Evolutionary conservation across 202 grass and related monocot genomes (phyloP).

Genomic region (Dendrocalamus latiflorus): DNA sequence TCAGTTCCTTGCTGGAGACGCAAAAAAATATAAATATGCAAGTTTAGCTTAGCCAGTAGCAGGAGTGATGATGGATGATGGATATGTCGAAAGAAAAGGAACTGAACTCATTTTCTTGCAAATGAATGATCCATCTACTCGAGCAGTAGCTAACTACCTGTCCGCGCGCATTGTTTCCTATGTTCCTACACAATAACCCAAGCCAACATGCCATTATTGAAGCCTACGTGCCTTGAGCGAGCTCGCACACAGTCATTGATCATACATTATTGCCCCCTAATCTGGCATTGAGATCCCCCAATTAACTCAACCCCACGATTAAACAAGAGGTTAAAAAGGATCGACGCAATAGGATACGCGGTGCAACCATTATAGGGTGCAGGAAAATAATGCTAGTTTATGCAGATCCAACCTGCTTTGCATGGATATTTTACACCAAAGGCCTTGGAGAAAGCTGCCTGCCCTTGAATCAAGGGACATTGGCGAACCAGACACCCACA

Average conservation of each 20-base stretch:
- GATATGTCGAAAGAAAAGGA: too few relatives aligned
- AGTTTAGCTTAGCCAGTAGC: too few relatives aligned
- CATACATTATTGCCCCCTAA: conserved; percentile 8
- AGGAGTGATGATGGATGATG: too few relatives aligned
- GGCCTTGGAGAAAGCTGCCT: conserved; percentile 37
- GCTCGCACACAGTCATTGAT: background rate
- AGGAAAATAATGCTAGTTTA: conserved; percentile 50
- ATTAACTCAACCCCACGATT: conserved; percentile 14
- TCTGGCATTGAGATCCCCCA: conserved; percentile 68
- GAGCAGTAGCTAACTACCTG: too few relatives aligned
- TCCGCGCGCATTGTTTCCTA: conserved; percentile 16
- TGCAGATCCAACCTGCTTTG: conserved; percentile 39
- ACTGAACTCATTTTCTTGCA: too few relatives aligned
- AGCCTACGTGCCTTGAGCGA: background rate
- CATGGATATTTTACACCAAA: conserved; percentile 43
- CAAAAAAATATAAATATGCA: too few relatives aligned
- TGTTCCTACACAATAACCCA: conserved; percentile 34
- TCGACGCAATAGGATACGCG: conserved; percentile 39
- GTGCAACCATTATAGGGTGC: conserved; percentile 82
- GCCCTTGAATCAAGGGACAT: conserved; percentile 43
- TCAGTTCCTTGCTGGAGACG: too few relatives aligned
- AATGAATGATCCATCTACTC: too few relatives aligned
- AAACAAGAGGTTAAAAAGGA: conserved; percentile 12
- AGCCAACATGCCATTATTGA: conserved; percentile 29
- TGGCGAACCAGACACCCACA: conserved; percentile 24